phyloP scores from a whole-genome alignment of 768 basidiomycete genomes.

The Lactarius pseudohatsudake region DNA sequence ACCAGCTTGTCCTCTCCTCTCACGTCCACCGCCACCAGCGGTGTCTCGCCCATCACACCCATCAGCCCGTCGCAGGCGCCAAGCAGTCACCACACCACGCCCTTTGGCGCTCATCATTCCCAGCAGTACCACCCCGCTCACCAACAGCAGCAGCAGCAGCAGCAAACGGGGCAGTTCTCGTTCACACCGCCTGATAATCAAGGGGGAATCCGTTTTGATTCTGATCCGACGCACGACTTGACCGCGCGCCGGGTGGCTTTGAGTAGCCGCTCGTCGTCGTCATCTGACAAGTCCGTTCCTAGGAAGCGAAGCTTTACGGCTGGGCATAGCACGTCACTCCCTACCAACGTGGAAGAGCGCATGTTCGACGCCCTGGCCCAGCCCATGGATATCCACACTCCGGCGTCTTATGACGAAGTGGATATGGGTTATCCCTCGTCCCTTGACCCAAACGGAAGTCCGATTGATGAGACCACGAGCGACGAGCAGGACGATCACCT shows the following conservation, averaged over 20 bases:
- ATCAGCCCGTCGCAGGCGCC: constrained; percentile 52
- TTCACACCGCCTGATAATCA: constrained; percentile 44
- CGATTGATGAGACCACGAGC: constrained; percentile 40
- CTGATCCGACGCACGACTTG: constrained; percentile 32
- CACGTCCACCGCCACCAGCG: constrained; percentile 38
- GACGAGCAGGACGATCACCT: constrained; percentile 40
- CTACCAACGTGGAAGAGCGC: constrained; percentile 37
- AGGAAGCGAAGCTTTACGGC: constrained; percentile 66
- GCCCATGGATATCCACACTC: constrained; percentile 36
- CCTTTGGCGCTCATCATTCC: constrained; percentile 44
- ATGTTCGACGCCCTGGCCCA: constrained; percentile 37
- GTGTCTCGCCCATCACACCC: constrained; percentile 51
- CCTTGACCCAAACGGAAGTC: constrained; percentile 51
- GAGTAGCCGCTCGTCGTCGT: constrained; percentile 42
- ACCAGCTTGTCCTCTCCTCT: constrained; percentile 54
- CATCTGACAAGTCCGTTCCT: constrained; percentile 59
- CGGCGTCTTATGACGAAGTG: constrained; percentile 55
- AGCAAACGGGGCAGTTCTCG: constrained; percentile 44
- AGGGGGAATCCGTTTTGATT: constrained; percentile 36
- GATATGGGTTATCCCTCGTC: constrained; percentile 47
- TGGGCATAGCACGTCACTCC: constrained; percentile 37
- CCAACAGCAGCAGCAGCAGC: constrained; percentile 36
- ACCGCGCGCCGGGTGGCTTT: constrained; percentile 41
- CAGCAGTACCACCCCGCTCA: constrained; percentile 37
- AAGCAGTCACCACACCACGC: constrained; percentile 42